Evolutionary conservation across 2,329 filamentous ascomycete genomes (phyloP).

Genomic region (Stachybotrys chlorohalonatus): DNA sequence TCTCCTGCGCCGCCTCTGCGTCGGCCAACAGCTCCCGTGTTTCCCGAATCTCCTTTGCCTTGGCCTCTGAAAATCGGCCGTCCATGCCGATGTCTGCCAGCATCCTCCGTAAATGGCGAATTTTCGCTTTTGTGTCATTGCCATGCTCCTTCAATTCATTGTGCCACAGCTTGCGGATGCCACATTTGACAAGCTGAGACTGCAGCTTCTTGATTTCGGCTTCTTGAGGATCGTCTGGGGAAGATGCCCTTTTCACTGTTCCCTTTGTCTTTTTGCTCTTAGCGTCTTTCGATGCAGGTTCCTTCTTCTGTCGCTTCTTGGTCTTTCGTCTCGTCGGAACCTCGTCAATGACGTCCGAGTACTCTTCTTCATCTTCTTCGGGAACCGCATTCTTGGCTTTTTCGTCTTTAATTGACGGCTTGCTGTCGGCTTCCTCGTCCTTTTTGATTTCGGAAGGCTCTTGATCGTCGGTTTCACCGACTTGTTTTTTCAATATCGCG

Average conservation of each 20-base stretch:
- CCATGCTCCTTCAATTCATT: constrained; percentile 70
- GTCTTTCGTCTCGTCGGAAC: constrained; percentile 44
- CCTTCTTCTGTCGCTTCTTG: constrained; percentile 38
- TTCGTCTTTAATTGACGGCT: constrained; percentile 7
- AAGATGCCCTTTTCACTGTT: constrained; percentile 18
- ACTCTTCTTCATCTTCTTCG: constrained; percentile 26
- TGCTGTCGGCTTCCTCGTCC: constrained; percentile 5
- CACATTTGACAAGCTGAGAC: constrained; percentile 79
- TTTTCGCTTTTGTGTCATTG: constrained; percentile 67
- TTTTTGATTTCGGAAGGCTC: constrained; percentile 4
- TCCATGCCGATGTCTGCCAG: constrained; percentile 78
- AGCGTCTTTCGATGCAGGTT: constrained; percentile 13
- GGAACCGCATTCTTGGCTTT: constrained; percentile 9
- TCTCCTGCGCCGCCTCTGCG: constrained; percentile 74
- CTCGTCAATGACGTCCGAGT: constrained; percentile 61
- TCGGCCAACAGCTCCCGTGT: constrained; percentile 75
- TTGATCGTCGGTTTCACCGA: constrained; percentile 3
- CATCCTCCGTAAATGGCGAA: constrained; percentile 70
- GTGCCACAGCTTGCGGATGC: constrained; percentile 85
- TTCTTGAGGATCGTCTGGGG: constrained; percentile 50
- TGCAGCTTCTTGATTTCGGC: constrained; percentile 84
- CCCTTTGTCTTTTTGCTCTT: constrained; percentile 13
- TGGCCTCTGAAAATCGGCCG: constrained; percentile 77
- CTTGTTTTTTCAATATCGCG: background rate
- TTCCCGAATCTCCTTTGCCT: constrained; percentile 81